phyloP scores from a whole-genome alignment of 1,139 yeast genomes.

The Debaryomyces nepalensis region DNA sequence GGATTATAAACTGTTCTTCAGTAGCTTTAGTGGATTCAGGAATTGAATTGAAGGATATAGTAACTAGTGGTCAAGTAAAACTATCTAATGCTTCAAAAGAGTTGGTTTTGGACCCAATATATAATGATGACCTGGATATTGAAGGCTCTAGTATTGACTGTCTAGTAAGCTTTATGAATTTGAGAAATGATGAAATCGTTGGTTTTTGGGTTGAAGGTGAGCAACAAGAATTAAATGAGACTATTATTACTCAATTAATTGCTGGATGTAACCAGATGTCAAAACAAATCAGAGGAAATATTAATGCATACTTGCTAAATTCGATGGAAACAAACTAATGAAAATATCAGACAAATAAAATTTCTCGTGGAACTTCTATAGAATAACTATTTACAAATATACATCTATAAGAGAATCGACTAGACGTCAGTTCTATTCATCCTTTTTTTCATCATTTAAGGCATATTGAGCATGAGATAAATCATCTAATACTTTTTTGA shows the following conservation, averaged over 20 bases:
- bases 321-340: conserved; percentile 9
- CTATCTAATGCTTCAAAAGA: conserved; percentile 20
- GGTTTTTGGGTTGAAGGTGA: conserved; percentile 60
- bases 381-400: conserved; percentile 10
- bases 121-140: conserved; percentile 19
- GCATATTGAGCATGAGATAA: conserved; percentile 35
- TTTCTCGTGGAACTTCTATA: conserved; percentile 5
- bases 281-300: conserved; percentile 47
- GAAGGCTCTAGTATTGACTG: conserved; percentile 35
- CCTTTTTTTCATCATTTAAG: conserved; percentile 24
- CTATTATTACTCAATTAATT: conserved; percentile 33
- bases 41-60: conserved; percentile 76
- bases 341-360: not conserved
- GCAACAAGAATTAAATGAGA: conserved; percentile 32
- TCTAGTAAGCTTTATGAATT: conserved; percentile 57
- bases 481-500: conserved; percentile 49
- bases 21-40: conserved; percentile 85
- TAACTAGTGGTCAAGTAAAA: conserved; percentile 68
- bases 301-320: conserved; percentile 36
- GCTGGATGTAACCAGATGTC: conserved; percentile 51
- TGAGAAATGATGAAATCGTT: conserved; percentile 55
- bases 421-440: conserved; percentile 4
- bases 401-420: not conserved
- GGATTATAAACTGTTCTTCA: conserved; percentile 63
- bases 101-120: conserved; percentile 25